Evolutionary conservation across 495 filamentous ascomycete species (phyloP).

Genomic region (Amphirosellinia nigrospora): DNA sequence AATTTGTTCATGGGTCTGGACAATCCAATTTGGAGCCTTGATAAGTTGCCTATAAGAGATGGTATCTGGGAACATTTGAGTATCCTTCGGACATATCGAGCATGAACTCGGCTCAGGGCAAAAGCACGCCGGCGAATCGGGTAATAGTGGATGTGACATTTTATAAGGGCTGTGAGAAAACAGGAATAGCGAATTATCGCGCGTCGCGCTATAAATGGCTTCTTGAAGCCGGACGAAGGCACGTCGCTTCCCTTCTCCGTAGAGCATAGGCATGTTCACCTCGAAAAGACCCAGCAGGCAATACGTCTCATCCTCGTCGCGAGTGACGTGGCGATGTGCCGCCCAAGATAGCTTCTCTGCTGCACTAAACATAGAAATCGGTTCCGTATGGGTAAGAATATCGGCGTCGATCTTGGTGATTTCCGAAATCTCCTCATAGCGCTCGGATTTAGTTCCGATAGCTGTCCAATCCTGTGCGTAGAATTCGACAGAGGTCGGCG

Average conservation of each 20-base stretch:
- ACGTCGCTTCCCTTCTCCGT: conserved; percentile 37
- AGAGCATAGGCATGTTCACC: conserved; percentile 41
- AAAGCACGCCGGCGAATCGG: background rate
- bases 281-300: conserved; percentile 41
- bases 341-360: conserved; percentile 40
- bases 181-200: conserved; percentile 32
- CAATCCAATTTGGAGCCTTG: background rate
- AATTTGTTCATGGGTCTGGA: background rate
- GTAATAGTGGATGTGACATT: background rate
- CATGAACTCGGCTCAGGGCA: background rate
- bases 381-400: background rate
- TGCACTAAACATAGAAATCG: background rate
- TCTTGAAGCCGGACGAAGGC: conserved; percentile 41
- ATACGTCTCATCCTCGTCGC: conserved; percentile 40
- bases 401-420: conserved; percentile 9
- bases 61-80: background rate
- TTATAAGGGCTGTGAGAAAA: background rate
- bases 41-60: background rate
- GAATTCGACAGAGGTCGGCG: conserved; percentile 33
- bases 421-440: background rate
- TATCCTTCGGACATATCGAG: background rate
- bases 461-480: conserved; percentile 33
- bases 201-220: conserved; percentile 36
- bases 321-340: conserved; percentile 31
- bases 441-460: background rate